phyloP scores from a whole-genome alignment of 176 grass and related monocot species.

The Oryza nivara region DNA sequence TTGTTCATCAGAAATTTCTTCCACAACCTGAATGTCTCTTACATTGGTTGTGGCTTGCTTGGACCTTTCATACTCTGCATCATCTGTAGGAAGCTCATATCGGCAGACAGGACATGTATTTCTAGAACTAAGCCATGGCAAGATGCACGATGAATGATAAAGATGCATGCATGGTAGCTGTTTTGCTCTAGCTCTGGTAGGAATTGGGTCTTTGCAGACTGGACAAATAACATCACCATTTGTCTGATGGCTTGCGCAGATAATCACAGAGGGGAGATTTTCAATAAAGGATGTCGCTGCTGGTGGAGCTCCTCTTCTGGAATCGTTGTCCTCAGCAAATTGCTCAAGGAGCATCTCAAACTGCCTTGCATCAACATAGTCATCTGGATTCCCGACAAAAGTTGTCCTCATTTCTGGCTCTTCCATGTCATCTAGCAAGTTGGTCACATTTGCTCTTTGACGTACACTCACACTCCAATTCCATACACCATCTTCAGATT shows the following conservation, averaged over 20 bases:
- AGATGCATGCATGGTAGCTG: conserved; percentile 81
- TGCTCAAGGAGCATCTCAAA: conserved; percentile 81
- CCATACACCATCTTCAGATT: conserved; percentile 46
- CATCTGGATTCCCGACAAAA: conserved; percentile 62
- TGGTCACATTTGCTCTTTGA: conserved; percentile 28
- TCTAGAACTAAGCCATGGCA: conserved; percentile 76
- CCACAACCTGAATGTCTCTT: conserved; percentile 27
- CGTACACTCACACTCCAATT: conserved; percentile 36
- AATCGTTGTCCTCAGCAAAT: conserved; percentile 63
- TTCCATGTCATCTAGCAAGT: conserved; percentile 41
- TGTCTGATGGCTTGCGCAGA: conserved; percentile 57
- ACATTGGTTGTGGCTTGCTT: conserved; percentile 46
- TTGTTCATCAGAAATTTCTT: conserved; percentile 53
- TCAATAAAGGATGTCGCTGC: conserved; percentile 53
- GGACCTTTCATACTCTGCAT: conserved; percentile 67
- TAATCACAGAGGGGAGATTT: conserved; percentile 61
- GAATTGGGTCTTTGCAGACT: conserved; percentile 84
- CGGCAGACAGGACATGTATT: conserved; percentile 94
- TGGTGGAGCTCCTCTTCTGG: conserved; percentile 79
- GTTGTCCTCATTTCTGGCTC: conserved; percentile 37
- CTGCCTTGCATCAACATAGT: conserved; percentile 75
- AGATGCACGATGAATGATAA: conserved; percentile 81
- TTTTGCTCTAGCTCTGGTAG: conserved; percentile 50
- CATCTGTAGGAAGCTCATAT: conserved; percentile 81
- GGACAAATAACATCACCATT: conserved; percentile 69